Evolutionary conservation across 306 rosid genomes (phyloP), one percentile per base, ranked within the genome.

Genomic region (Ormosia emarginata): DNA sequence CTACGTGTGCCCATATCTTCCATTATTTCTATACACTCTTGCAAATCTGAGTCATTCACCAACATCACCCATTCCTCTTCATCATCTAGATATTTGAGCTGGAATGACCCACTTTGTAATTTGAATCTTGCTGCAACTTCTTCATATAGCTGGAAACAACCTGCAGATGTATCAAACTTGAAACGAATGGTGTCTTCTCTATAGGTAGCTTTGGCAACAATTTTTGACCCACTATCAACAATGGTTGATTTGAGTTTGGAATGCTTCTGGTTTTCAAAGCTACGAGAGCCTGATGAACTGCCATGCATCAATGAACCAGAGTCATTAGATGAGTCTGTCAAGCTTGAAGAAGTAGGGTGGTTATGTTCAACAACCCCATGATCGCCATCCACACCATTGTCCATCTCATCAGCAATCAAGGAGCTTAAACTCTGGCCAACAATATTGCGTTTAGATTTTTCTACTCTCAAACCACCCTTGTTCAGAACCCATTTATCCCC

Each of bases 1-100:
- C 57, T 78, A 37, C 37, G 85, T 8, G 80, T 82, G 32, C 97
- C 96, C 3, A 78, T 61, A 40, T 94, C 93, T 52, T 87, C 91
- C 88, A 90, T 57, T 81, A 91, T 85, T 67, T 92, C 97, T 4
- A 94, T 64, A 72, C 98, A 94, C 82, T 91, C 97, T 66, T 77
- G 94, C 78, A 94, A 74, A 85, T 91, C 98, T 2, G 90, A 82
- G 71, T 92, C 93, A 33, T 77, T 85, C 30, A 86, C 90, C 75
- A 94, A 36, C 97, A 91, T 90, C 68, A 94, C 97, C 98, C 97
- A 94, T 79, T 94, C 97, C 63, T 92, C 87, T 82, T 94, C 97
- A 73, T 94, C 97, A 18, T 94, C 98, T 14, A 92, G 76, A 79
- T 92, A 94, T 67, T 86, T 94, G 78, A 92, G 96, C 71, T 87